Conservation (phyloP, 2,329 filamentous ascomycete species). For the Arthroderma sp. region DNA sequence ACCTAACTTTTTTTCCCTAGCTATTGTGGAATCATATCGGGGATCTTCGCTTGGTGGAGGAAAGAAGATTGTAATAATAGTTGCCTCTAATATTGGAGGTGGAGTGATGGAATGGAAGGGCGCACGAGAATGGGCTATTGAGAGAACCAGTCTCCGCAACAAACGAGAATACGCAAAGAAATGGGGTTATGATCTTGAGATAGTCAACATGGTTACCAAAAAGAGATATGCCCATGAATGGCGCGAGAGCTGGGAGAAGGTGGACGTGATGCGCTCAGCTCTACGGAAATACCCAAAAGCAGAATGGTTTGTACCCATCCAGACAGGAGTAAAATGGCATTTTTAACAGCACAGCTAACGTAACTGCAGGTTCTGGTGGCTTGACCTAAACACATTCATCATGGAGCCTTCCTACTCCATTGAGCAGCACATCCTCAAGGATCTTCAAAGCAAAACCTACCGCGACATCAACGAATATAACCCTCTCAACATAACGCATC, state of each 20-base stretch:
- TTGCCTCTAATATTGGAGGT: conserved; percentile 86
- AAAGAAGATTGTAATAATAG: conserved; percentile 81
- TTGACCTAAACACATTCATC: conserved; percentile 92
- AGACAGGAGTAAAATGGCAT: not conserved
- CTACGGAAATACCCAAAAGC: conserved; percentile 90
- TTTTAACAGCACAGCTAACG: conserved; percentile 7
- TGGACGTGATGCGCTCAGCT: conserved; percentile 77
- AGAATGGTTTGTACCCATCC: conserved; percentile 59
- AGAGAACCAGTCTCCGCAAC: conserved; percentile 88
- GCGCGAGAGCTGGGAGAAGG: conserved; percentile 99
- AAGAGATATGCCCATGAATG: conserved; percentile 98
- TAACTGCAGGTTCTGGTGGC: conserved; percentile 81
- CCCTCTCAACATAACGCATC: conserved; percentile 84
- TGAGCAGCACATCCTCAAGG: conserved; percentile 78
- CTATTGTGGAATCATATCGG: conserved; percentile 50
- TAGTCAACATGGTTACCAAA: conserved; percentile 97
- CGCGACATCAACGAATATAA: conserved; percentile 96
- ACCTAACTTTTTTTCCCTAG: conserved; percentile 35
- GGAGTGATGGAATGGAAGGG: conserved; percentile 99
- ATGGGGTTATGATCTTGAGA: conserved; percentile 93
- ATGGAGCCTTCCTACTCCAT: conserved; percentile 92
- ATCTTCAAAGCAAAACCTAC: conserved; percentile 62
- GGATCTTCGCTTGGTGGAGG: conserved; percentile 67
- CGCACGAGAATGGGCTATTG: conserved; percentile 92
- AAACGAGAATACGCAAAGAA: conserved; percentile 74